Base-by-base conservation (phyloP, 169 alveolate genomes). In the Babesia caballi region DNA sequence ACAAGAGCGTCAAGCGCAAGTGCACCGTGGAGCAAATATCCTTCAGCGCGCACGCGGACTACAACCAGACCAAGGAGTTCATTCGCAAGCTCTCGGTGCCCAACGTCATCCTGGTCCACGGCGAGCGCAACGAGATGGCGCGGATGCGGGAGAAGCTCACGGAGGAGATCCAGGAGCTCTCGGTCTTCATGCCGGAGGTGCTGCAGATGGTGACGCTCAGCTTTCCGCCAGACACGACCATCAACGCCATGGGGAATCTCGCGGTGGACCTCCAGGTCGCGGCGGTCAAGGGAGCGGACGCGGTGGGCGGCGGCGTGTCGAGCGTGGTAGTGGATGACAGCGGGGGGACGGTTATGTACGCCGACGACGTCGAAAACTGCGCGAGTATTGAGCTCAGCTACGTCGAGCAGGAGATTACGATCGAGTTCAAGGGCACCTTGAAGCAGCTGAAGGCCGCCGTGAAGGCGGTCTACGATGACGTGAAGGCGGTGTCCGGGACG, bases 41-140 rank as follows among this genome's bases (percentile, higher is more conserved):
- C 21, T 96, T 97, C 82, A 93, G 98, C 32, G 99, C 99, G 0
- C 99, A 96, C 83, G 94, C 98, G 11, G 99, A 96, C 83, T 95
- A 88, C 82, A 84, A 86, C 30, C 97, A 97, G 71, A 96, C 99
- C n/a, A 91, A 94, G 59, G 96, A 95, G 50, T 97, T 95, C 70
- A 94, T 97, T 4, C 83, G 91, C 63, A 77, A 88, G 36, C 83
- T 96, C 23, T 88, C 94, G 60, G 98, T 98, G 5, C 94, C 97
- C 50, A 94, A 96, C 89, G 97, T 96, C 11, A 94, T 96, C 46
- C 85, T 97, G 27, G 99, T 97, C 17, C 99, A 97, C 83, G 99
- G 99, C 27, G 98, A 95, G 63, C 87, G 93, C 25, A 94, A 92
- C 57, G 98, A 95, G 66, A 85, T 92, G 87, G 73, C 85, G 52